Conservation (phyloP, 2,329 filamentous ascomycete genomes). For the Nothophaeocryptopus gaeumannii region DNA sequence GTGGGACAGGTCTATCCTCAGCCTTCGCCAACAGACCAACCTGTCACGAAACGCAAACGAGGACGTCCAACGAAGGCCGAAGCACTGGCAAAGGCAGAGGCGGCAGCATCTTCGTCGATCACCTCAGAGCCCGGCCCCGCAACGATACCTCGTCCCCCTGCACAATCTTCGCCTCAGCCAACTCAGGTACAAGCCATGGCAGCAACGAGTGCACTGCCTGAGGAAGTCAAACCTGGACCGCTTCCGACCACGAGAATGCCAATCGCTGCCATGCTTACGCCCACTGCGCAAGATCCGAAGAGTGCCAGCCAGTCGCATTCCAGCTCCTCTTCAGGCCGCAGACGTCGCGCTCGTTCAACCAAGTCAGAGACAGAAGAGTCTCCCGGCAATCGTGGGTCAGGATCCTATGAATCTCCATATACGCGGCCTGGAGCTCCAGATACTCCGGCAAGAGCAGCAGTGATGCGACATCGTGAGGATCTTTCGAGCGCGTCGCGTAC, state of each 20-base stretch:
- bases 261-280: constrained; percentile 36
- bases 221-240: constrained; percentile 20
- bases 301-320: constrained; percentile 28
- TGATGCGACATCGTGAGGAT: constrained; percentile 29
- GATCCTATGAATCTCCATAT: constrained; percentile 31
- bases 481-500: constrained; percentile 7
- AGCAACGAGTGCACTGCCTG: constrained; percentile 5
- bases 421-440: constrained; percentile 23
- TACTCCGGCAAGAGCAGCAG: constrained; percentile 27
- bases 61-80: constrained; percentile 50
- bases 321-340: constrained; percentile 34
- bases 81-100: constrained; percentile 44
- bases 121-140: constrained; percentile 41
- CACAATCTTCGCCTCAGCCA: constrained; percentile 14
- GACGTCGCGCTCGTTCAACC: constrained; percentile 29
- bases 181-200: constrained; percentile 2
- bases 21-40: constrained; percentile 27
- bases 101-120: constrained; percentile 27
- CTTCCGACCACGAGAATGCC: constrained; percentile 32
- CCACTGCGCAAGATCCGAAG: constrained; percentile 25
- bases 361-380: constrained; percentile 23
- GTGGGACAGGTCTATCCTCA: constrained; percentile 15
- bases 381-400: constrained; percentile 7
- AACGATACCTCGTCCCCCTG: constrained; percentile 22
- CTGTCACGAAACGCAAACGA: constrained; percentile 44